phyloP scores from a whole-genome alignment of 495 filamentous ascomycete species.

The Lasiosphaeria hispida region DNA sequence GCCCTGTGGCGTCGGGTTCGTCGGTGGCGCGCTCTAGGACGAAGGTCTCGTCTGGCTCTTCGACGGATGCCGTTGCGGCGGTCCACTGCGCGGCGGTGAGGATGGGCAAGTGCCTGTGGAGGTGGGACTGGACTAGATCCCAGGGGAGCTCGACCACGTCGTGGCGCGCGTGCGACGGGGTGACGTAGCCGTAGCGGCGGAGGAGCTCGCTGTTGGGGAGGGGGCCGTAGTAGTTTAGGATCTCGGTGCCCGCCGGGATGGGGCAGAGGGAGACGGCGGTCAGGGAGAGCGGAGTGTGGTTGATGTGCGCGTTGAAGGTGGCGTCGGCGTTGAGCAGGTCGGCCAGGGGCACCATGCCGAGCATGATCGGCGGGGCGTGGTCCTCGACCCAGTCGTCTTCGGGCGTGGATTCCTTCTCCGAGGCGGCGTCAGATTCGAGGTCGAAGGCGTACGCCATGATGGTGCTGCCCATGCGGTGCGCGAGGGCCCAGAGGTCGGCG shows the following conservation, averaged over 20 bases:
- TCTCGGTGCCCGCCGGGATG: conserved; percentile 70
- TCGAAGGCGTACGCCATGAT: conserved; percentile 98
- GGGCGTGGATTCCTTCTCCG: conserved; percentile 54
- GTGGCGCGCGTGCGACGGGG: conserved; percentile 66
- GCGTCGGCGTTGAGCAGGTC: conserved; percentile 93
- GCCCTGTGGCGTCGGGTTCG: conserved; percentile 38
- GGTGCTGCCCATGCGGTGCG: conserved; percentile 76
- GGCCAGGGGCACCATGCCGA: conserved; percentile 90
- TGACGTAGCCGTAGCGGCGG: conserved; percentile 86
- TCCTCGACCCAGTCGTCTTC: conserved; percentile 63
- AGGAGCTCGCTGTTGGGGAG: conserved; percentile 79
- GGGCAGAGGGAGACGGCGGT: conserved; percentile 65
- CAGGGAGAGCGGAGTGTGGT: conserved; percentile 62
- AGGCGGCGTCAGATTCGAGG: conserved; percentile 54
- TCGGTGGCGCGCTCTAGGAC: conserved; percentile 43
- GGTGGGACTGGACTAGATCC: conserved; percentile 45
- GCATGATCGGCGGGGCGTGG: conserved; percentile 59
- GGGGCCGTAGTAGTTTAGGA: conserved; percentile 89
- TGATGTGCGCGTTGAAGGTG: conserved; percentile 74
- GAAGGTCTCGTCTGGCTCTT: conserved; percentile 45
- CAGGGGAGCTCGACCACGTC: conserved; percentile 80
- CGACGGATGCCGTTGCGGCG: conserved; percentile 20
- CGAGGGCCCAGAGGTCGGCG: conserved; percentile 55
- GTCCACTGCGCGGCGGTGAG: conserved; percentile 42
- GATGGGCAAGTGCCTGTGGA: conserved; percentile 39